Evolutionary conservation across 1,139 yeast genomes (phyloP).

Genomic region (Yamadazyma triangularis): DNA sequence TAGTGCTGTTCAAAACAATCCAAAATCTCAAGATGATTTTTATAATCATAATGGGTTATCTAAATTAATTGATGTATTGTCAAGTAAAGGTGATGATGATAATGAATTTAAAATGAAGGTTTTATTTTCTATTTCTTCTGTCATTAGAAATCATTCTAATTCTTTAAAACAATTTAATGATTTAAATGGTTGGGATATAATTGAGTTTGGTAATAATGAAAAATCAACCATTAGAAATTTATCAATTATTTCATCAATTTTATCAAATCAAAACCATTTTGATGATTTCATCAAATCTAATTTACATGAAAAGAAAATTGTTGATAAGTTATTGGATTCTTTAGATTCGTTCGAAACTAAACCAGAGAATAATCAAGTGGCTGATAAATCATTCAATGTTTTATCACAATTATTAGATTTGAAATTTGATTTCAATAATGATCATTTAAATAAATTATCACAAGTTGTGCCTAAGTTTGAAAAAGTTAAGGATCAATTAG

Average conservation of each 20-base stretch:
- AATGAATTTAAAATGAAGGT: constrained; percentile 52
- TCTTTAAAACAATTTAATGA: constrained; percentile 54
- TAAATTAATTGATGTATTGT: constrained; percentile 37
- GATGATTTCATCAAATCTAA: constrained; percentile 29
- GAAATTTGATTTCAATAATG: constrained; percentile 42
- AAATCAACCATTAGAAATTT: constrained; percentile 52
- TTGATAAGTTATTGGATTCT: constrained; percentile 14
- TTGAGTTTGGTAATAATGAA: constrained; percentile 15
- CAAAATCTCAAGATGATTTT: constrained; percentile 64
- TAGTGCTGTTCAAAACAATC: constrained; percentile 90
- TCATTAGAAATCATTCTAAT: constrained; percentile 63
- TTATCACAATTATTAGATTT: constrained; percentile 44
- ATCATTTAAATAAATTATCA: constrained; percentile 41
- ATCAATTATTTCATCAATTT: constrained; percentile 53
- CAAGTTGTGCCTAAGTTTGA: constrained; percentile 41
- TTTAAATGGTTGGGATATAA: constrained; percentile 58
- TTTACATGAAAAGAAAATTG: constrained; percentile 39
- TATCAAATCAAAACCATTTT: constrained; percentile 40
- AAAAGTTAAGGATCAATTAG: constrained; percentile 39
- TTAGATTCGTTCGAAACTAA: constrained; percentile 4
- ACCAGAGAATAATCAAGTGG: not conserved
- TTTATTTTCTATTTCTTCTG: constrained; percentile 70
- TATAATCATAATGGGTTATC: constrained; percentile 47
- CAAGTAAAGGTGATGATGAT: constrained; percentile 17
- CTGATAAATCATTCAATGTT: constrained; percentile 56